These are phyloP conservation scores for Xylaria longipes DNA, from an alignment of 495 filamentous ascomycete genomes.

Conservation along the genomic window DNA sequence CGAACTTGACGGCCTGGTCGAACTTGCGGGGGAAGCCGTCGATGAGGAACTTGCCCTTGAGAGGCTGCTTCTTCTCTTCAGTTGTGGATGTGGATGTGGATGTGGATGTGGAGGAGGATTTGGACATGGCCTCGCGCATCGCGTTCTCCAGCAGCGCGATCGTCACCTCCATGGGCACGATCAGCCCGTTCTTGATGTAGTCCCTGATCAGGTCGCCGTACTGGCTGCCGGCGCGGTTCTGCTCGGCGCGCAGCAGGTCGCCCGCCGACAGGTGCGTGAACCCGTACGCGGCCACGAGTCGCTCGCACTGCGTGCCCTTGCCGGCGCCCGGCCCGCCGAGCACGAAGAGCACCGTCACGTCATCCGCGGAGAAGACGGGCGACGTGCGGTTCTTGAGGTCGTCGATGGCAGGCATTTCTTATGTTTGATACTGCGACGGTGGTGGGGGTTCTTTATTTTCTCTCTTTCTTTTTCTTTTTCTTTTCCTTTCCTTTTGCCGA, in stretches of 20 bases:
- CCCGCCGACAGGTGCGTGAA: slow-evolving; percentile 94
- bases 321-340: slow-evolving; percentile 81
- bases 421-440: neutral
- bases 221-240: slow-evolving; percentile 80
- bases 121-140: slow-evolving; percentile 69
- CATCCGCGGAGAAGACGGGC: slow-evolving; percentile 78
- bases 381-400: slow-evolving; percentile 54
- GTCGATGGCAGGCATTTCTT: slow-evolving; percentile 46
- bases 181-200: slow-evolving; percentile 90
- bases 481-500: neutral
- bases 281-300: slow-evolving; percentile 85
- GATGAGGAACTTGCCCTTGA: slow-evolving; percentile 75
- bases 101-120: slow-evolving; percentile 19
- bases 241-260: slow-evolving; percentile 92
- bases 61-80: too few relatives aligned
- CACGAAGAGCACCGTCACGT: slow-evolving; percentile 88
- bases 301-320: slow-evolving; percentile 87
- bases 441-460: neutral
- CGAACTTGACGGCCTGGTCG: slow-evolving; percentile 94
- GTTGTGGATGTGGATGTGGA: slow-evolving; percentile 35
- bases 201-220: slow-evolving; percentile 89
- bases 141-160: slow-evolving; percentile 90
- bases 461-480: neutral
- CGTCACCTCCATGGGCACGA: slow-evolving; percentile 99
- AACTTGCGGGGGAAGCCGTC: slow-evolving; percentile 97